phyloP scores from a whole-genome alignment of 1,284 basidiomycete species.

The Blastosporella zonata region DNA sequence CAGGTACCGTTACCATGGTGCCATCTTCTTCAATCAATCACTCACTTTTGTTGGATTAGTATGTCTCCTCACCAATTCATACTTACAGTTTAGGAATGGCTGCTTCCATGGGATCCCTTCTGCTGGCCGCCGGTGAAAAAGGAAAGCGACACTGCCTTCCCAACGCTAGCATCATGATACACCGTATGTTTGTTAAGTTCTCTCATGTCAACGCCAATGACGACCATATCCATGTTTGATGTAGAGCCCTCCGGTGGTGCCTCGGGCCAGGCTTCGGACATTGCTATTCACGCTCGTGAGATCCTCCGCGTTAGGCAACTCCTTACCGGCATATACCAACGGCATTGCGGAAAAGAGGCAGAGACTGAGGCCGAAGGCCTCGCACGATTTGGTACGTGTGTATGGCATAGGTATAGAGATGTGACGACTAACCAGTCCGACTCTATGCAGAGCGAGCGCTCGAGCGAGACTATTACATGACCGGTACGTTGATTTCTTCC shows the following conservation, averaged over 20 bases:
- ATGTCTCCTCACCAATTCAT: conserved; percentile 89
- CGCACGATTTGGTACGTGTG: conserved; percentile 70
- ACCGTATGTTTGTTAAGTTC: conserved; percentile 60
- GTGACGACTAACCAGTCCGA: neutral
- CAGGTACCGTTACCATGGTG: conserved; percentile 47
- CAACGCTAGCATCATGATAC: conserved; percentile 94
- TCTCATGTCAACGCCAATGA: conserved; percentile 12
- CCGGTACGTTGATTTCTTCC: conserved; percentile 46
- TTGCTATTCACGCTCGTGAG: conserved; percentile 91
- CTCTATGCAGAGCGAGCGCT: conserved; percentile 68
- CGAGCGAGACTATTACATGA: conserved; percentile 95
- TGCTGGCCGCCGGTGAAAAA: conserved; percentile 82
- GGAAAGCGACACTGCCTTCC: conserved; percentile 89
- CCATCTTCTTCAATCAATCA: conserved; percentile 5
- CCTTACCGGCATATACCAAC: conserved; percentile 82
- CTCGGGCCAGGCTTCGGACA: conserved; percentile 89
- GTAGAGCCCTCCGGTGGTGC: conserved; percentile 93
- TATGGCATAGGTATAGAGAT: conserved; percentile 13
- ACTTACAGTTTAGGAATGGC: conserved; percentile 94
- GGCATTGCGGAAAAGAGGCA: conserved; percentile 65
- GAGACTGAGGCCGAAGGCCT: conserved; percentile 67
- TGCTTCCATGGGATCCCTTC: conserved; percentile 89
- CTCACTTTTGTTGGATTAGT: conserved; percentile 43
- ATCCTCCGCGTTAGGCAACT: conserved; percentile 83
- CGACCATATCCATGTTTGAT: neutral